Evolutionary conservation across 208 protist genomes (phyloP), one percentile per base, ranked within the genome.

Genomic region (Acanthamoeba triangularis): DNA sequence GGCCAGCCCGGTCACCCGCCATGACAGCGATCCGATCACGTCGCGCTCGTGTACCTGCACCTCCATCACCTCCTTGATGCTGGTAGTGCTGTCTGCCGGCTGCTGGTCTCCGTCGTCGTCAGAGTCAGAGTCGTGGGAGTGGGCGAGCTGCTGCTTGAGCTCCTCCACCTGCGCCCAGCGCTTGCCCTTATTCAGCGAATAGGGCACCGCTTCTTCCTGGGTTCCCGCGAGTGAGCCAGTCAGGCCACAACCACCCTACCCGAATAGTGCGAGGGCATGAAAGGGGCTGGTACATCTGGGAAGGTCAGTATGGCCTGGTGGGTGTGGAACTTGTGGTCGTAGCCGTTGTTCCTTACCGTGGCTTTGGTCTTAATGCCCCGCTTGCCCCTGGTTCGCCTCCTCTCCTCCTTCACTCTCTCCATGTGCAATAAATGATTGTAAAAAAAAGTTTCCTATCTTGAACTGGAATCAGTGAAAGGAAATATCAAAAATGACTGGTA

Each of bases 111-210:
- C 30, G 37, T 10, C 30, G 28, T 85, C 84, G 84, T 67, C 41
- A 3, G 11, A 16, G 33, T 49, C 52, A 41, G 25, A 10, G 11
- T 67, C 28, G n/a, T 94, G 47, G 47, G 35, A 25, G 44, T 61
- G 14, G 44, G 84, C 59, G 44, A 94, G 13, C 65, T 74, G 23
- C 23, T 80, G 90, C 65, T 94, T 94, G 41, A 80, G 37, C 2
- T 76, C 90, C 25, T 94, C 90, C 20, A 94, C 67, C 63, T 56
- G 47, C 65, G 6, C 63, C 90, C 90, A 94, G 10, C 54, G 90
- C 25, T 94, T 94, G 63, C 23, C 33, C 33, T 94, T 94, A 33
- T 94, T 94, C 30, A 94, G 33, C 10, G 90, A 94, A 33, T 94
- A 94, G 13, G 67, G 67, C 65, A 94, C 90, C 35, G 78, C 90